Base-by-base conservation (phyloP, 1,139 yeast species). In the Pneumocystis oryctolagi region DNA sequence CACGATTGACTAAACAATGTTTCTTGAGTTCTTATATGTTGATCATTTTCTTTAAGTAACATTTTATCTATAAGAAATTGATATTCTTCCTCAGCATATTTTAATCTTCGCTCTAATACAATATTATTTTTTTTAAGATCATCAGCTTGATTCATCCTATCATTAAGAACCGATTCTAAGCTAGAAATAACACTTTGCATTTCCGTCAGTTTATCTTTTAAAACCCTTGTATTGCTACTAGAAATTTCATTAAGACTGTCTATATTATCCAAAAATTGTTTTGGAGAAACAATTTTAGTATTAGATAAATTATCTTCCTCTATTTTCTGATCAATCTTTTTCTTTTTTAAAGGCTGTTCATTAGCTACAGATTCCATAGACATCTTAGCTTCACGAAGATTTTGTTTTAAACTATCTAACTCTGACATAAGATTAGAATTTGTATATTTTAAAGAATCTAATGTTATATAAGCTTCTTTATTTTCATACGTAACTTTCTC, bases 401-500 rank as follows among this genome's bases (percentile, higher is more conserved):
- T 65, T 35, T 64, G 65, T 42, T 67, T 66, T 8, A 66, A 64
- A 28, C 64, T 68, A 55, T 70, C 68, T 14, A 71, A 64, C 47
- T 70, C 72, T 16, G 67, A 64, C 53, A 63, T 66, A 35, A 73
- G 65, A 59, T 67, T 70, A 6, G 65, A 63, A 61, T 71, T 72
- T 37, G 71, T 71, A 28, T 73, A 73, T 42, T 66, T 67, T 53
- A 74, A 65, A 14, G 69, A 65, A n/a, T 67, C 68, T 56, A 69
- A 64, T 47, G 69, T 68, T 62, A 73, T 71, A 39, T 66, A 66
- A 34, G 70, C 66, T 61, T 74, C 77, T 59, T 71, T 72, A 40
- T 69, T 67, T 57, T 73, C 73, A 61, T 69, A 72, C 37, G 65
- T 66, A 18, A 72, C 66, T 60, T 69, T 69, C 60, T 73, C 76